Base-by-base conservation (phyloP, 805 yeast species). In the Wickerhamomyces alni region DNA sequence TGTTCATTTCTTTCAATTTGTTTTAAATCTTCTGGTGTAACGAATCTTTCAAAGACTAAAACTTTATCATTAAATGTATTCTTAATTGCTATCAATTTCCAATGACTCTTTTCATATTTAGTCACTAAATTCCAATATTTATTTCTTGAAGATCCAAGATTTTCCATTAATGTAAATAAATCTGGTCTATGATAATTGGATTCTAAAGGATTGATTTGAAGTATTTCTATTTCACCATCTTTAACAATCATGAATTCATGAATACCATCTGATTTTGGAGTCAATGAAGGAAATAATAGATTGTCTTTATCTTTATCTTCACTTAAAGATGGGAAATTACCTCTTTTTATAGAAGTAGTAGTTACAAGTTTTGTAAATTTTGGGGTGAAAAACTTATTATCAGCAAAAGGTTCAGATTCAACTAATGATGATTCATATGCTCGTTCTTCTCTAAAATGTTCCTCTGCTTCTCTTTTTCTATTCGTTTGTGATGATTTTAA, bases 11-110 rank as follows among this genome's bases (percentile, higher is more conserved):
- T n/a, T n/a, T 13, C 24, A 22, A 24, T 10, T 17, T 26, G 38
- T 10, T 27, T 25, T 5, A 44, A 16, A 11, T 41, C 36, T n/a
- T 40, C 34, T 32, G 36, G 25, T 16, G 50, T 54, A 28, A 51
- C 47, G 22, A 26, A 43, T 33, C 74, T 61, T 33, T 63, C 66
- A 44, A 74, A 70, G 11, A 74, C 62, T 18, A 74, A 48, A 9
- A 71, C 42, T 29, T 45, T 50, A 32, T 60, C 57, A 3, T 58
- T 56, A 5, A 55, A 57, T 17, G 36, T 35, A 8, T 58, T 59
- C 25, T 74, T 72, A 21, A 75, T 69, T 4, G 79, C 85, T 26
- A 77, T 61, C n/a, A 80, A 62, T 40, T 59, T 65, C 83, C 82
- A 81, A 3, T 39, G 33, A 17, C 57, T 54, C 18, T 54, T 58